Evolutionary conservation across 331 rosid species (phyloP).

Genomic region (Ulmus americana): DNA sequence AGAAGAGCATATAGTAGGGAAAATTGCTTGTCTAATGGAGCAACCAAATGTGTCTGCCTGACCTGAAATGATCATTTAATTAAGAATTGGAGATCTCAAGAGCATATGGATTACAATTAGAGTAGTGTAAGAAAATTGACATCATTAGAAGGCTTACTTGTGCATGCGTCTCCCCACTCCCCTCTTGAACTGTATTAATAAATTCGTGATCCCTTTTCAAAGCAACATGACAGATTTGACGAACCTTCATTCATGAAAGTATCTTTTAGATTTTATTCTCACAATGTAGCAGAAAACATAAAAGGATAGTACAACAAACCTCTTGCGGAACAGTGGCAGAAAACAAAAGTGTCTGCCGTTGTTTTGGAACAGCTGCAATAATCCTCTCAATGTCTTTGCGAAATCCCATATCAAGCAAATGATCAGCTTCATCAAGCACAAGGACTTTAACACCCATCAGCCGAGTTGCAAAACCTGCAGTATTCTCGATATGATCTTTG

Average conservation of each 20-base stretch:
- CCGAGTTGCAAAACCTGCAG: slow-evolving; percentile 87
- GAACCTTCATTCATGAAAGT: slow-evolving; percentile 56
- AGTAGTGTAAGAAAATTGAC: background rate
- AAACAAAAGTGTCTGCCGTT: slow-evolving; percentile 84
- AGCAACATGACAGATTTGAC: slow-evolving; percentile 86
- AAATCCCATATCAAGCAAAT: slow-evolving; percentile 94
- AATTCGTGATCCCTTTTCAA: slow-evolving; percentile 86
- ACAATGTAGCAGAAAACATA: background rate
- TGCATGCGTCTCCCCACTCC: slow-evolving; percentile 89
- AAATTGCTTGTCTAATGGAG: slow-evolving; percentile 78
- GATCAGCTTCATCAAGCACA: slow-evolving; percentile 98
- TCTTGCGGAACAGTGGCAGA: slow-evolving; percentile 93
- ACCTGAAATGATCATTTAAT: slow-evolving; percentile 60
- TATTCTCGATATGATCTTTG: slow-evolving; percentile 83
- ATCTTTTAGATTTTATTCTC: slow-evolving; percentile 5
- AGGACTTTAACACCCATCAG: slow-evolving; percentile 92
- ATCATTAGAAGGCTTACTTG: slow-evolving; percentile 43
- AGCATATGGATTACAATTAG: background rate
- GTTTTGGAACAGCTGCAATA: slow-evolving; percentile 78
- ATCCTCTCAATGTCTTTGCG: slow-evolving; percentile 89
- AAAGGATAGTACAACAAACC: slow-evolving; percentile 34
- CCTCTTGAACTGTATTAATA: slow-evolving; percentile 77
- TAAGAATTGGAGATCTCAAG: slow-evolving; percentile 15
- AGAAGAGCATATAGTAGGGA: slow-evolving; percentile 55
- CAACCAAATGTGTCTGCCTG: slow-evolving; percentile 60